These are phyloP conservation scores for Camellia sinensis DNA, from an alignment of 148 eudicot species.

Conservation along the genomic window DNA sequence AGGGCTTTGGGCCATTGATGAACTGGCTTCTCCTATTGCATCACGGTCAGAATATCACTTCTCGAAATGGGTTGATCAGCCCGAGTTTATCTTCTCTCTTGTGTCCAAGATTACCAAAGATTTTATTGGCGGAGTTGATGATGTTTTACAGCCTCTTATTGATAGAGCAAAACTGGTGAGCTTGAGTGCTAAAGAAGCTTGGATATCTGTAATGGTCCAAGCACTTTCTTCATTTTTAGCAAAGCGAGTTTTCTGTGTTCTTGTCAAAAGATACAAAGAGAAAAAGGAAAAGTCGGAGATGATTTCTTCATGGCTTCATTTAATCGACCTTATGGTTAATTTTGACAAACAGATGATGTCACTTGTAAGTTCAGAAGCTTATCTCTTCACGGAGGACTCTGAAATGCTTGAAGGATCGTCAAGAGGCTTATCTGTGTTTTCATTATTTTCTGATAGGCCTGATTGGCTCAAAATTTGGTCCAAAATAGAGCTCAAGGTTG, in stretches of 20 bases:
- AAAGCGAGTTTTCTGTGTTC: conserved; percentile 34
- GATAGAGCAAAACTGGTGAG: conserved; percentile 47
- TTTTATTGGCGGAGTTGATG: too few species aligned
- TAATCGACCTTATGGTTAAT: conserved; percentile 41
- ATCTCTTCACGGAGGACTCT: conserved; percentile 24
- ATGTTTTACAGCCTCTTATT: neutral
- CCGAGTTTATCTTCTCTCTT: conserved; percentile 38
- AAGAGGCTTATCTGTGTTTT: conserved; percentile 35
- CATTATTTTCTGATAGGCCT: conserved; percentile 43
- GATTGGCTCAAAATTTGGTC: conserved; percentile 56
- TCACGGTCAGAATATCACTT: conserved; percentile 50
- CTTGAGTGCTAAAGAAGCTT: conserved; percentile 59
- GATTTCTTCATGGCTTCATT: conserved; percentile 49
- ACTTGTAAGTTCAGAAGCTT: conserved; percentile 39
- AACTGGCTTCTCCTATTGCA: conserved; percentile 50
- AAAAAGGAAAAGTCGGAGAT: conserved; percentile 27
- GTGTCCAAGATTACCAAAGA: too few species aligned
- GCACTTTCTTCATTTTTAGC: conserved; percentile 39
- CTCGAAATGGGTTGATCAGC: conserved; percentile 43
- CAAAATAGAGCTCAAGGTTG: conserved; percentile 53
- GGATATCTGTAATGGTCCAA: conserved; percentile 50
- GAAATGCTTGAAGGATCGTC: conserved; percentile 23
- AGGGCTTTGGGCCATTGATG: conserved; percentile 23
- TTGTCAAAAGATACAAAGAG: conserved; percentile 38
- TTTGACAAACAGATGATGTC: conserved; percentile 45